Evolutionary conservation across 1,139 yeast genomes (phyloP).

Genomic region (Kodamaea plutei): DNA sequence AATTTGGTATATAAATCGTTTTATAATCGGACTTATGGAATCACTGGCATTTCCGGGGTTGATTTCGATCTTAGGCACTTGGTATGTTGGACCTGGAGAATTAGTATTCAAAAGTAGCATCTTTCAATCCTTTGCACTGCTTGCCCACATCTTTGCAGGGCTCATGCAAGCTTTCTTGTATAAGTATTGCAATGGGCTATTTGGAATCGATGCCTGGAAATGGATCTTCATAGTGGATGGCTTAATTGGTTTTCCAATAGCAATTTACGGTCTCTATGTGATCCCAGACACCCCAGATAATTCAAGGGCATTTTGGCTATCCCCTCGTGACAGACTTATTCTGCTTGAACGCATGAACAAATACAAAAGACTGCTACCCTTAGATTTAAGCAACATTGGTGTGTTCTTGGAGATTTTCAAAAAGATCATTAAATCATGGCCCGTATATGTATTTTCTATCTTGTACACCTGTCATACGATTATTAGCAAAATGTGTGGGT

Average conservation of each 20-base stretch:
- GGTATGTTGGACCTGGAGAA: slow-evolving; percentile 22
- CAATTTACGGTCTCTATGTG: slow-evolving; percentile 24
- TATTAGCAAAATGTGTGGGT: slow-evolving; percentile 6
- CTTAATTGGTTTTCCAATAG: slow-evolving; percentile 26
- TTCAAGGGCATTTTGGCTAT: slow-evolving; percentile 7
- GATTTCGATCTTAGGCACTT: slow-evolving; percentile 22
- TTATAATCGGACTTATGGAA: slow-evolving; percentile 30
- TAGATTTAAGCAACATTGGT: slow-evolving; percentile 1
- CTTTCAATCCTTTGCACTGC: slow-evolving; percentile 20
- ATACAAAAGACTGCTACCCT: slow-evolving; percentile 6
- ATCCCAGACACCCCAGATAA: slow-evolving; percentile 12
- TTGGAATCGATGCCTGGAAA: slow-evolving; percentile 31
- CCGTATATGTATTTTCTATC: slow-evolving; percentile 8
- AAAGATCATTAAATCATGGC: slow-evolving; percentile 7
- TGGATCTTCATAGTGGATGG: slow-evolving; percentile 36
- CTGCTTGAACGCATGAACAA: slow-evolving; percentile 5
- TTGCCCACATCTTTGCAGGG: slow-evolving; percentile 31
- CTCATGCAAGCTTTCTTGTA: slow-evolving; percentile 20
- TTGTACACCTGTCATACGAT: slow-evolving; percentile 8
- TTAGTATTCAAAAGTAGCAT: slow-evolving; percentile 20
- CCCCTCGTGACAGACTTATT: slow-evolving; percentile 3
- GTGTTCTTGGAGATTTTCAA: slow-evolving; percentile 4
- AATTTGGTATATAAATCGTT: slow-evolving; percentile 23
- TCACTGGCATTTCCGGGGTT: slow-evolving; percentile 24
- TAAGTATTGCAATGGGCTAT: slow-evolving; percentile 12